Percentiles rank a stretch among this genome's conserved stretches.
Conservation (phyloP, 331 rosid genomes). For the Erythrophleum ivorense region DNA sequence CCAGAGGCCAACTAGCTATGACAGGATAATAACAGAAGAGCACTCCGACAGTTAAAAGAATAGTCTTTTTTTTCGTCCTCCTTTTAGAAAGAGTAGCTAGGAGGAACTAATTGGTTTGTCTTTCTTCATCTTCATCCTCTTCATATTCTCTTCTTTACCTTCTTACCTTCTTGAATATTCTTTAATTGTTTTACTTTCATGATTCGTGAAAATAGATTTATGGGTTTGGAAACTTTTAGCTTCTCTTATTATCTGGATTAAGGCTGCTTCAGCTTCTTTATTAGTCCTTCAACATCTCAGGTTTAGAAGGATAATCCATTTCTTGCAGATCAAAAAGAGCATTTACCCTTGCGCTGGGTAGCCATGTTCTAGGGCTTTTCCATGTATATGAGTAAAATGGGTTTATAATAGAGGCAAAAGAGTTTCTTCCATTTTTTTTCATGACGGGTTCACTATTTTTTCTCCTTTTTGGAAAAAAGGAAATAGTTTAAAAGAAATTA, state of each 20-base stretch:
- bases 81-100: constrained; percentile 21
- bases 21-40: neutral
- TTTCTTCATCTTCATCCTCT: constrained; percentile 30
- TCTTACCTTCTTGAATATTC: neutral
- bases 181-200: neutral
- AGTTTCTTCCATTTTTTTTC: constrained; percentile 18
- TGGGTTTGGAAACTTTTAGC: neutral
- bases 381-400: constrained; percentile 1
- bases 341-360: no score
- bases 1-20: neutral
- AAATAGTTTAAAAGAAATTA: constrained; percentile 6
- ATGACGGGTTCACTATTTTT: neutral
- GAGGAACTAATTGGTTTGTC: neutral
- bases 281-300: neutral
- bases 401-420: neutral
- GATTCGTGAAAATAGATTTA: neutral
- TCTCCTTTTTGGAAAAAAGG: neutral
- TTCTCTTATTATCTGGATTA: neutral
- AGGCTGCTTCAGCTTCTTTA: neutral
- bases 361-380: no score
- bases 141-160: neutral
- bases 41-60: constrained; percentile 3
- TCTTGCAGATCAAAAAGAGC: neutral
- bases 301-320: constrained; percentile 11
- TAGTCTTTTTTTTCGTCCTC: constrained; percentile 18